Conservation (phyloP, 208 protist species). For the Trypanosoma mega region DNA sequence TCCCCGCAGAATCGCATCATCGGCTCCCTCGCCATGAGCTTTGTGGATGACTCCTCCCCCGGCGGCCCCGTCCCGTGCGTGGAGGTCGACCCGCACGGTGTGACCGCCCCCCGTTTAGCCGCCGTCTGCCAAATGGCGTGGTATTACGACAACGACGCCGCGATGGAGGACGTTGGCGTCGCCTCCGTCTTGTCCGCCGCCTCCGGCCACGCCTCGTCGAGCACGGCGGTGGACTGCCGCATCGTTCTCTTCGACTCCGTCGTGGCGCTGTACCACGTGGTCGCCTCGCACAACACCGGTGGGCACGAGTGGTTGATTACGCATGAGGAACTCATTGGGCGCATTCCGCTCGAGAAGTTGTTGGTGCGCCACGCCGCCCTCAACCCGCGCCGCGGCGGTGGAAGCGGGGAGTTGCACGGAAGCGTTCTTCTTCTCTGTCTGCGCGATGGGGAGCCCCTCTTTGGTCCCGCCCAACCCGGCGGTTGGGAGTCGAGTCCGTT, state of each 20-base stretch:
- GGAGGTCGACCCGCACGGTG: background rate
- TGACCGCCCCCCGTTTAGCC: background rate
- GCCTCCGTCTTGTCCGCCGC: slow-evolving; percentile 17
- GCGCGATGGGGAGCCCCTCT: slow-evolving; percentile 2
- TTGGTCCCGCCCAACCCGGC: too few relatives aligned
- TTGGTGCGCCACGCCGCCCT: background rate
- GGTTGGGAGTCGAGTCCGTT: too few relatives aligned
- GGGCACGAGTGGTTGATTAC: background rate
- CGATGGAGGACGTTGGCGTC: background rate
- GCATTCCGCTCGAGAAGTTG: background rate
- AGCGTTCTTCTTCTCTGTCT: slow-evolving; percentile 16
- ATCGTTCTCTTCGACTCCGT: slow-evolving; percentile 27
- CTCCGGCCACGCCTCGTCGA: too few relatives aligned
- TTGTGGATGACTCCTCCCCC: too few relatives aligned
- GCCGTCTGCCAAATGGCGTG: slow-evolving; percentile 14
- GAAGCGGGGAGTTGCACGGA: background rate
- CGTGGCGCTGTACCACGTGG: slow-evolving; percentile 42
- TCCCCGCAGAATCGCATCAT: background rate
- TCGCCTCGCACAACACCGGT: slow-evolving; percentile 3
- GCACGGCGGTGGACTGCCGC: slow-evolving; percentile 35
- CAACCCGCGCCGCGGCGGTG: background rate
- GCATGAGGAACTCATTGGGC: background rate
- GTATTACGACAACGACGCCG: background rate
- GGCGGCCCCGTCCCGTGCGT: background rate
- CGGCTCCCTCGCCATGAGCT: too few relatives aligned